These are phyloP conservation scores for Picochlorum sp. DNA, from an alignment of 139 green algal genomes.

Conservation along the genomic window DNA sequence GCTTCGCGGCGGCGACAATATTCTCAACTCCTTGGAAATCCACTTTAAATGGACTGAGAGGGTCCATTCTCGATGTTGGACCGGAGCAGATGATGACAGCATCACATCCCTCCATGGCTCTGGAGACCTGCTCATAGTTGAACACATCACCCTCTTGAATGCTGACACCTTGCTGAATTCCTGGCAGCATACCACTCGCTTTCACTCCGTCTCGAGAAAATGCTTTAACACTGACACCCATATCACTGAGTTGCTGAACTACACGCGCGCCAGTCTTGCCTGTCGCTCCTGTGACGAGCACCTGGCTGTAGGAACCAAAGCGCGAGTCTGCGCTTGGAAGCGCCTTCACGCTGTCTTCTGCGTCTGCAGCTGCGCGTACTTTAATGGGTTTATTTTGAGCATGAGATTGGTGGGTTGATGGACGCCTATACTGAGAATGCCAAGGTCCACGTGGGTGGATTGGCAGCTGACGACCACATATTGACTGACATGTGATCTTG, in stretches of 20 bases:
- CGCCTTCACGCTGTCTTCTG: too few relatives aligned
- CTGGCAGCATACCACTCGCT: constrained; percentile 27
- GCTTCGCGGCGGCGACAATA: constrained; percentile 51
- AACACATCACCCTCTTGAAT: constrained; percentile 52
- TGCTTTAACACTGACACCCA: constrained; percentile 41
- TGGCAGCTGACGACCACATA: too few relatives aligned
- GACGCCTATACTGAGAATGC: too few relatives aligned
- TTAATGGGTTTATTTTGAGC: too few relatives aligned
- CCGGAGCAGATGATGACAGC: constrained; percentile 60
- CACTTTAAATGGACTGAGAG: constrained; percentile 63
- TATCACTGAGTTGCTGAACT: constrained; percentile 33
- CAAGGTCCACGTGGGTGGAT: too few relatives aligned
- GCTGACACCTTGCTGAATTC: constrained; percentile 14
- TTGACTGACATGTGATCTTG: too few relatives aligned
- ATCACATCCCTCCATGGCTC: constrained; percentile 41
- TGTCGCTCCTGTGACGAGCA: constrained; percentile 50
- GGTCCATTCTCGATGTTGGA: constrained; percentile 42
- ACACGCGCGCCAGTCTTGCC: constrained; percentile 44
- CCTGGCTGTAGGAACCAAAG: constrained; percentile 8
- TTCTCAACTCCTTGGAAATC: constrained; percentile 66
- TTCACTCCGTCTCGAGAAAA: constrained; percentile 48
- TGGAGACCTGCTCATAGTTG: constrained; percentile 35
- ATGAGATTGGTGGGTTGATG: too few relatives aligned
- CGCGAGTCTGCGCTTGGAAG: too few relatives aligned
- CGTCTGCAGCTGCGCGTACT: too few relatives aligned